Conservation (phyloP, 2,329 filamentous ascomycete species). For the Aspergillus terreus region DNA sequence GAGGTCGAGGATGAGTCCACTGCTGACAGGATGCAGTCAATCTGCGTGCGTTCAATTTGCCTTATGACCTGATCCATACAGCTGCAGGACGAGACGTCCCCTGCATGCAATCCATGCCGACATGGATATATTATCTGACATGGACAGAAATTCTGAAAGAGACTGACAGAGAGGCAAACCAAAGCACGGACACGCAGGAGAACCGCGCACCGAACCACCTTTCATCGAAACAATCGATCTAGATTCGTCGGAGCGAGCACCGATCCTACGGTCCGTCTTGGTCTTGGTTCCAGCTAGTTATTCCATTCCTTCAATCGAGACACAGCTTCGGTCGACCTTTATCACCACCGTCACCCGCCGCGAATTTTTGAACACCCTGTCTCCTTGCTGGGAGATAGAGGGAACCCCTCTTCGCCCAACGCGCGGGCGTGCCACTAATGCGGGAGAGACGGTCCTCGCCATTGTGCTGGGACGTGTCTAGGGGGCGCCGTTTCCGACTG, state of each 20-base stretch:
- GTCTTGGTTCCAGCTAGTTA: not conserved
- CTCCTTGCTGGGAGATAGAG: not conserved
- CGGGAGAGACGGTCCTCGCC: constrained; percentile 28
- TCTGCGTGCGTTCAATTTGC: too few species aligned
- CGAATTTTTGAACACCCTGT: too few species aligned
- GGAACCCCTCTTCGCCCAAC: constrained; percentile 5
- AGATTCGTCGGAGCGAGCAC: not conserved
- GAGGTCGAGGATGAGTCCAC: too few species aligned
- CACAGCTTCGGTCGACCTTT: too few species aligned
- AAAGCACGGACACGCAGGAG: not conserved
- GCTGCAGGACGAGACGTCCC: too few species aligned
- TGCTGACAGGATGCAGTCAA: too few species aligned
- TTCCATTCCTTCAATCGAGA: too few species aligned
- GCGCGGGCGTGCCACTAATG: constrained; percentile 19
- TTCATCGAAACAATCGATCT: not conserved
- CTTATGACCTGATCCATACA: too few species aligned
- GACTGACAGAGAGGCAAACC: not conserved
- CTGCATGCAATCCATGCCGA: too few species aligned
- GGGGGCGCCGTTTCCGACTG: not conserved
- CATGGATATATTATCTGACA: too few species aligned
- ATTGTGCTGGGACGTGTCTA: constrained; percentile 19
- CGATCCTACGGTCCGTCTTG: not conserved
- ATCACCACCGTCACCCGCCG: too few species aligned
- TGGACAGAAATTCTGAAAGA: too few species aligned
- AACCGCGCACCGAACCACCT: not conserved